A percentile compares a stretch with the other conserved stretches of the same genome.
These are phyloP conservation scores for Nakazawaea laoshanensis DNA, from an alignment of 805 yeast species.

Conservation along the genomic window DNA sequence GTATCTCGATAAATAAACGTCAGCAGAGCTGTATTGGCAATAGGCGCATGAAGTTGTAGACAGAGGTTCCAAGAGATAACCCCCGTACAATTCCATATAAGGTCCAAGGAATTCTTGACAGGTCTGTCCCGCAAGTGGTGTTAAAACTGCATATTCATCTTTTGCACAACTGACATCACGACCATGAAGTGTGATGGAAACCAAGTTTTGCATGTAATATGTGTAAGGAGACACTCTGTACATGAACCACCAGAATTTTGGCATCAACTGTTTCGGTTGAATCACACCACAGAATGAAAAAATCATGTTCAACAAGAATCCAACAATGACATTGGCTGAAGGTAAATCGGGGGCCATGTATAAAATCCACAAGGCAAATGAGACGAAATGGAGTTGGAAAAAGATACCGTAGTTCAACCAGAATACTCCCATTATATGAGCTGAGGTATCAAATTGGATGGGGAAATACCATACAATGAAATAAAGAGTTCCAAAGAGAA, in stretches of 20 bases:
- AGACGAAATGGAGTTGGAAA: slow-evolving; percentile 40
- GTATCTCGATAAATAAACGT: slow-evolving; percentile 34
- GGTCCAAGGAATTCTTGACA: slow-evolving; percentile 47
- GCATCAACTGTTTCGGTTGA: slow-evolving; percentile 49
- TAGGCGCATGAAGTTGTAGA: slow-evolving; percentile 41
- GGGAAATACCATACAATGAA: slow-evolving; percentile 30
- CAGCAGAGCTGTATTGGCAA: slow-evolving; percentile 37
- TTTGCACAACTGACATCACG: slow-evolving; percentile 39
- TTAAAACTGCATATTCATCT: slow-evolving; percentile 39
- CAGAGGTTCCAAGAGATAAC: slow-evolving; percentile 48
- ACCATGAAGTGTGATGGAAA: slow-evolving; percentile 39
- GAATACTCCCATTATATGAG: slow-evolving; percentile 40
- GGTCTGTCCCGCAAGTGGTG: slow-evolving; percentile 53
- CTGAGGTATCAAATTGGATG: slow-evolving; percentile 27
- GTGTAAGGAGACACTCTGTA: slow-evolving; percentile 68
- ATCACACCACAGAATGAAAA: slow-evolving; percentile 65
- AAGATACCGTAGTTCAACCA: slow-evolving; percentile 37
- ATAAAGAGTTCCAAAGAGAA: slow-evolving; percentile 39
- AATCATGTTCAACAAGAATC: slow-evolving; percentile 47
- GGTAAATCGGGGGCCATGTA: slow-evolving; percentile 60
- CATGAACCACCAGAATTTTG: slow-evolving; percentile 83
- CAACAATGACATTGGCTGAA: slow-evolving; percentile 52
- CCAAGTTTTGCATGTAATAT: slow-evolving; percentile 54
- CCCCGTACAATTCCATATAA: slow-evolving; percentile 34
- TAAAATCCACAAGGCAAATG: slow-evolving; percentile 45